Base-by-base conservation (phyloP, 2,329 filamentous ascomycete genomes). In the Cordyceps tenuipes region DNA sequence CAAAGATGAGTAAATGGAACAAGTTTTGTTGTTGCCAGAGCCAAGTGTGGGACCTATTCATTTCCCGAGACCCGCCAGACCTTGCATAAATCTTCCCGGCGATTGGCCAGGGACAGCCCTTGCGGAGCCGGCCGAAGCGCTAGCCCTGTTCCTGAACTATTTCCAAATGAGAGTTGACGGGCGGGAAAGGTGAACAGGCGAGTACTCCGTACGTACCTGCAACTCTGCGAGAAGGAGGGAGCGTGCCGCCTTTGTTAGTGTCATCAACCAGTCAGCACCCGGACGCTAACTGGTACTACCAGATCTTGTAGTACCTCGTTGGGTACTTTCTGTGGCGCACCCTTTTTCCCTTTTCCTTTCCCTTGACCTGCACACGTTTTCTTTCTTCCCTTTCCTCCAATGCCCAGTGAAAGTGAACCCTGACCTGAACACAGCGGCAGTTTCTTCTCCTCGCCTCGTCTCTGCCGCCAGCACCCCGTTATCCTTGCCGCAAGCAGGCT, bases 101-200 rank as follows among this genome's bases (percentile, higher is more conserved):
- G 5, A 58, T 58, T 58, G 56, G 56, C 26, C 36, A 34, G 4
- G 17, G n/a, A 19, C 23, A 41, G 47, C 39, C n/a, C 48, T 51
- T 41, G 44, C 34, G 56, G 36, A 19, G 26, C 48, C 39, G 36
- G 36, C 47, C 39, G 21, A 12, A 13, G 12, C 56, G 56, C 56
- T 59, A 59, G 56, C 26, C 56, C 56, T 59, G 56, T 59, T 59
- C 56, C 56, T 59, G 56, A 46, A n/a, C 54, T 48, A 44, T 23
- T 13, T 39, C 34, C 34, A 36, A 36, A 43, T 17, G 41, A n/a
- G 23, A 23, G 23, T 8, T n/a, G 41, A 43, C 17, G 8, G 41
- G 17, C 39, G 39, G 17, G 5, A 15, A 43, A n/a, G 8, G 39
- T 6, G 39, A 15, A n/a, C n/a, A n/a, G n/a, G 39, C 13, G 39